phyloP scores from a whole-genome alignment of 2,329 filamentous ascomycete species.

The Emericellopsis atlantica region DNA sequence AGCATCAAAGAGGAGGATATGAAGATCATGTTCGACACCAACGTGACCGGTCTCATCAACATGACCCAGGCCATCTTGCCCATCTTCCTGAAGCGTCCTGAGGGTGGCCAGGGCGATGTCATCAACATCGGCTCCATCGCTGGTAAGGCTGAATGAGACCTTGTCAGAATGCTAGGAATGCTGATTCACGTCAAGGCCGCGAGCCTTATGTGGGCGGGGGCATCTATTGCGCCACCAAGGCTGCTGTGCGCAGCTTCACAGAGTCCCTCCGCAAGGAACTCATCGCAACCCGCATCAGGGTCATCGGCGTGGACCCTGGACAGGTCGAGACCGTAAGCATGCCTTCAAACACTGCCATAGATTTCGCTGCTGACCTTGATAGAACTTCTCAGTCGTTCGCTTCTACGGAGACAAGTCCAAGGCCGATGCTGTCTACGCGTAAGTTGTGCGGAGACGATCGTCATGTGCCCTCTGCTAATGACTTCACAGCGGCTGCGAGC shows the following conservation, averaged over 20 bases:
- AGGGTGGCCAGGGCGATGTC: constrained; percentile 78
- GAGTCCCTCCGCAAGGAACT: constrained; percentile 74
- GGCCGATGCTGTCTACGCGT: constrained; percentile 83
- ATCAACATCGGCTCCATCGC: constrained; percentile 91
- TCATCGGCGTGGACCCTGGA: constrained; percentile 84
- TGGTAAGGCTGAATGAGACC: constrained; percentile 20
- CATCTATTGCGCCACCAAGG: constrained; percentile 91
- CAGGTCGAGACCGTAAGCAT: constrained; percentile 70
- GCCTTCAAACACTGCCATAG: background rate
- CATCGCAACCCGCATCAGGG: constrained; percentile 64
- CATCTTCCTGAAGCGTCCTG: constrained; percentile 62
- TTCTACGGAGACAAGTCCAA: constrained; percentile 83
- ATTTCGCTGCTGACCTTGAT: background rate
- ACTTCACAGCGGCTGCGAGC: constrained; percentile 54
- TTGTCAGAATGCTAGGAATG: too few species aligned
- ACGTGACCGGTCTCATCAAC: constrained; percentile 89
- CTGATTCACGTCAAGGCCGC: constrained; percentile 30
- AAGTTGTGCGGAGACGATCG: constrained; percentile 16
- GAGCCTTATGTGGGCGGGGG: constrained; percentile 75
- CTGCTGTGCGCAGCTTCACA: constrained; percentile 74
- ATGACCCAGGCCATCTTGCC: constrained; percentile 88
- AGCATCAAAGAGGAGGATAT: constrained; percentile 76
- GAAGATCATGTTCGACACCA: constrained; percentile 78
- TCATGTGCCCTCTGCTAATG: background rate
- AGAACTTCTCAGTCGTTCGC: constrained; percentile 80